Conservation (phyloP, 2,329 filamentous ascomycete genomes). For the Trichoderma sp. region DNA sequence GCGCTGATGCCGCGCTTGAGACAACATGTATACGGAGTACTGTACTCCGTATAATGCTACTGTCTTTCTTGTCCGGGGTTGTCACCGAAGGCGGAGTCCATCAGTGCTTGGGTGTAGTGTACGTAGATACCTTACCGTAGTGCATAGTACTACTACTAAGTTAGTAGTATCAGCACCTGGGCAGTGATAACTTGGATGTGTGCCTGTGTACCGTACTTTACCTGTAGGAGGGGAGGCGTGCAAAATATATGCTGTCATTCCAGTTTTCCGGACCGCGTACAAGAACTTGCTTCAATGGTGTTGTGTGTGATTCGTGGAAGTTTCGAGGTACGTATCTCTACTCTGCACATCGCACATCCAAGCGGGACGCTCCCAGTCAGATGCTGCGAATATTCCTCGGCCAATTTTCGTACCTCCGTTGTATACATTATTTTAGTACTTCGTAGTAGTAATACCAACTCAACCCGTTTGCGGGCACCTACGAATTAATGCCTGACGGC, state of each 20-base stretch:
- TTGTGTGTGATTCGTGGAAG: too few relatives aligned
- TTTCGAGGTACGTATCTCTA: background rate
- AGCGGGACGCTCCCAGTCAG: background rate
- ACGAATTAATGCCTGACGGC: background rate
- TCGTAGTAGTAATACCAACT: background rate
- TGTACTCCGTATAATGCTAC: too few relatives aligned
- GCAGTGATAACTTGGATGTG: background rate
- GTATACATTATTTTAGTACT: background rate
- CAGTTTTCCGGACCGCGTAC: background rate
- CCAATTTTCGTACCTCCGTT: too few relatives aligned
- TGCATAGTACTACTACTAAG: too few relatives aligned
- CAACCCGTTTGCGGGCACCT: background rate
- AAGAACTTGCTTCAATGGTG: background rate
- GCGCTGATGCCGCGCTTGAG: background rate
- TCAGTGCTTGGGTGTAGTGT: too few relatives aligned
- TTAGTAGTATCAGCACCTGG: too few relatives aligned
- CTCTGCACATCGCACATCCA: background rate
- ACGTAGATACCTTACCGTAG: too few relatives aligned
- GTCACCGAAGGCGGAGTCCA: background rate
- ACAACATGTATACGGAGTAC: background rate
- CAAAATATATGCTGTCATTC: background rate
- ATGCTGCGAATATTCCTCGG: too few relatives aligned
- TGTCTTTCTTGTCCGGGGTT: background rate
- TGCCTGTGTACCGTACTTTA: too few relatives aligned
- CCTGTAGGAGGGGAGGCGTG: background rate